Conservation (phyloP, 2,329 filamentous ascomycete genomes). For the Trichoderma citrinoviride region DNA sequence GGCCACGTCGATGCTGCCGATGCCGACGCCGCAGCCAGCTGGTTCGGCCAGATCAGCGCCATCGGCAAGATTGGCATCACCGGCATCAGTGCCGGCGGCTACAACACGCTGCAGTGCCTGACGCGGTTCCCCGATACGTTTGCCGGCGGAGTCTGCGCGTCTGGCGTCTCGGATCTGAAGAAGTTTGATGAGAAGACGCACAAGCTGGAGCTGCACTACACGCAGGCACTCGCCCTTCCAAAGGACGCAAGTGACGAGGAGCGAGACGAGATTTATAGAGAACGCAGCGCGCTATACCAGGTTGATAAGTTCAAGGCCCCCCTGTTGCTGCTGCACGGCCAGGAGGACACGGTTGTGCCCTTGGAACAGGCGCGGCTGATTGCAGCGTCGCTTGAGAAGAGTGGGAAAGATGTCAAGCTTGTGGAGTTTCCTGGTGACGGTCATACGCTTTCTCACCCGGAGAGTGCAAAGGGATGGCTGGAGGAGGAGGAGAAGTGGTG, state of each 20-base stretch:
- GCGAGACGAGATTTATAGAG: slow-evolving; percentile 41
- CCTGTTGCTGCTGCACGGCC: slow-evolving; percentile 56
- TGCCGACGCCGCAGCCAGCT: slow-evolving; percentile 45
- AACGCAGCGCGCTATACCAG: slow-evolving; percentile 49
- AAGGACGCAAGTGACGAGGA: slow-evolving; percentile 37
- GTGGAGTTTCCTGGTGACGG: slow-evolving; percentile 50
- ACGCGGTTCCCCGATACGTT: slow-evolving; percentile 47
- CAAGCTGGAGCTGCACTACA: slow-evolving; percentile 56
- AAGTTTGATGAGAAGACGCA: slow-evolving; percentile 48
- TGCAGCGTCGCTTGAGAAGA: slow-evolving; percentile 42
- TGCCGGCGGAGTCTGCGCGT: slow-evolving; percentile 49
- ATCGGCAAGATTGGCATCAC: slow-evolving; percentile 45
- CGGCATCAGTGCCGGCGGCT: slow-evolving; percentile 53
- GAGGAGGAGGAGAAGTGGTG: slow-evolving; percentile 49
- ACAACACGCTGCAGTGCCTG: slow-evolving; percentile 50
- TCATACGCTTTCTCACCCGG: slow-evolving; percentile 46
- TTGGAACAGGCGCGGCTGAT: slow-evolving; percentile 55
- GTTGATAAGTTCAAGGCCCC: slow-evolving; percentile 49
- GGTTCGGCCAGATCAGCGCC: slow-evolving; percentile 39
- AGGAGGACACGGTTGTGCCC: slow-evolving; percentile 56
- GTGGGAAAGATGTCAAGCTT: slow-evolving; percentile 45
- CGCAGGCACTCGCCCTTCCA: slow-evolving; percentile 41
- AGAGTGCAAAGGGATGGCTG: slow-evolving; percentile 41
- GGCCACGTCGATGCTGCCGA: slow-evolving; percentile 52
- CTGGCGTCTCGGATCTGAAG: slow-evolving; percentile 51